Evolutionary conservation across 768 basidiomycete species (phyloP).

Genomic region (Lentinula lateritia): DNA sequence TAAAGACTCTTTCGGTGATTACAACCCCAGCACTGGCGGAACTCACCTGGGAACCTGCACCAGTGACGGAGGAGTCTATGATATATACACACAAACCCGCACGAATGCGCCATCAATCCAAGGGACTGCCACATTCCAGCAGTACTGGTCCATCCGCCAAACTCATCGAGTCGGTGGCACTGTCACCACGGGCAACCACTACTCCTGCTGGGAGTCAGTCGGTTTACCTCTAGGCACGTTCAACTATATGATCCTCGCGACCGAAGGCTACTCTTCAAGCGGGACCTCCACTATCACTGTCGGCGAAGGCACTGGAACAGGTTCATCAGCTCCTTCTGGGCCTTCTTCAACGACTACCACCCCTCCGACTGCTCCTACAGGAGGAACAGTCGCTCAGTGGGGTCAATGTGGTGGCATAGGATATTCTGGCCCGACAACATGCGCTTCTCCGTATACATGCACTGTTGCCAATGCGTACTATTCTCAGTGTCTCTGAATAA

Average conservation of each 20-base stretch:
- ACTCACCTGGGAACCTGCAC: constrained; percentile 25
- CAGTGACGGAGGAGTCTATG: constrained; percentile 22
- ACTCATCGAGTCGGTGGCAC: constrained; percentile 28
- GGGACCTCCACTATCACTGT: constrained; percentile 15
- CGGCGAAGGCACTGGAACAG: not conserved
- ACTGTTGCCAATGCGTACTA: constrained; percentile 9
- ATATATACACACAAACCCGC: constrained; percentile 32
- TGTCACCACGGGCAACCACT: constrained; percentile 33
- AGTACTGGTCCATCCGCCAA: constrained; percentile 41
- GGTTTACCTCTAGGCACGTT: constrained; percentile 35
- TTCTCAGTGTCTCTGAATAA: constrained; percentile 4
- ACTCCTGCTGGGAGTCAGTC: constrained; percentile 33
- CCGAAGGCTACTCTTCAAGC: constrained; percentile 38
- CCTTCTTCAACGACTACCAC: not conserved
- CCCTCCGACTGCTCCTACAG: not conserved
- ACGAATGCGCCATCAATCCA: constrained; percentile 36
- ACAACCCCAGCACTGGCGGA: constrained; percentile 30
- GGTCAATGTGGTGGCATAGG: constrained; percentile 10
- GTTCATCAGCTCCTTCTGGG: not conserved
- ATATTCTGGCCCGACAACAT: constrained; percentile 13
- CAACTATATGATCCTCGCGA: constrained; percentile 43
- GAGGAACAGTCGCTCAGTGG: not conserved
- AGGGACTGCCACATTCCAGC: constrained; percentile 40
- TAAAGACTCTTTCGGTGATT: constrained; percentile 32
- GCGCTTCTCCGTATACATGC: constrained; percentile 12